Conservation (phyloP, 441 rosid genomes). For the Raphanus hybrid region DNA sequence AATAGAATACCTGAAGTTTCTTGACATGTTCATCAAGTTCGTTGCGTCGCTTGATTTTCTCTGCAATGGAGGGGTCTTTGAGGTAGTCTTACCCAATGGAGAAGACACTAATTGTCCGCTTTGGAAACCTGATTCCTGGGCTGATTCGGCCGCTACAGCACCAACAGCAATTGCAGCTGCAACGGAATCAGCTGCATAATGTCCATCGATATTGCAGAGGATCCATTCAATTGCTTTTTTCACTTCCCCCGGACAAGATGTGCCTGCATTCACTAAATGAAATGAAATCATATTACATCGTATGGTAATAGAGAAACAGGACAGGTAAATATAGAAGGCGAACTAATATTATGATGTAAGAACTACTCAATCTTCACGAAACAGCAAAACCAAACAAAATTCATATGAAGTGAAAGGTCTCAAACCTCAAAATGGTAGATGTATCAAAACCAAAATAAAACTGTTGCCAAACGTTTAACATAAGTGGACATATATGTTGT, state of each 20-base stretch:
- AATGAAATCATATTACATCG: conserved; percentile 88
- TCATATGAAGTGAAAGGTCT: too few relatives aligned
- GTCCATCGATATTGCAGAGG: conserved; percentile 87
- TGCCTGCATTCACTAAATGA: conserved; percentile 99
- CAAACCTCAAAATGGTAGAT: neutral
- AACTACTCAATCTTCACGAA: too few relatives aligned
- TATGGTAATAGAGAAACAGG: too few relatives aligned
- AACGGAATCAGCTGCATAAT: conserved; percentile 91
- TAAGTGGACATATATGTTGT: conserved; percentile 1
- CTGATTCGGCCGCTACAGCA: conserved; percentile 79
- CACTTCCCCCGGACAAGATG: conserved; percentile 94
- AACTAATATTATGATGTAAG: too few relatives aligned
- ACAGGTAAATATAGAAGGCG: too few relatives aligned
- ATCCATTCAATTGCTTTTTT: conserved; percentile 98
- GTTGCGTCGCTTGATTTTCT: conserved; percentile 67
- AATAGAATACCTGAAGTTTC: conserved; percentile 79
- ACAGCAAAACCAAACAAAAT: too few relatives aligned
- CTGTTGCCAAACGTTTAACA: neutral
- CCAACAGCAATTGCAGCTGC: conserved; percentile 89
- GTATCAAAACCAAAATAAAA: neutral
- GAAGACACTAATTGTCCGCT: conserved; percentile 47
- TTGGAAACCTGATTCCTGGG: conserved; percentile 65
- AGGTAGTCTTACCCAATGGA: conserved; percentile 55
- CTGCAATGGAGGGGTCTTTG: conserved; percentile 59
- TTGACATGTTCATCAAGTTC: conserved; percentile 68